phyloP scores from a whole-genome alignment of 768 basidiomycete genomes.

The Mrakia blollopis region DNA sequence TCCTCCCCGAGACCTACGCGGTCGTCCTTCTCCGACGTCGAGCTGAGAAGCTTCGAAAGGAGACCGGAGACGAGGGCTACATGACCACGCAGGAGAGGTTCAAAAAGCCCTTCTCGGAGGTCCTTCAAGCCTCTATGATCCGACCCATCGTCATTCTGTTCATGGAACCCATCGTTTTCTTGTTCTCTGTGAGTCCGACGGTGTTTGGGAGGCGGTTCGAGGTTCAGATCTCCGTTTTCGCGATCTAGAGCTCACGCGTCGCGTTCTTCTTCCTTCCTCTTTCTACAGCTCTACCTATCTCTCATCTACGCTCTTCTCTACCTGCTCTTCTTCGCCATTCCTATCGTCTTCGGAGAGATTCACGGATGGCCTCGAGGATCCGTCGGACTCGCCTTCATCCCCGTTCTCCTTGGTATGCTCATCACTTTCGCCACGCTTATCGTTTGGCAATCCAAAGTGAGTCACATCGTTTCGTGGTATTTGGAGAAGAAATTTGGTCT shows the following conservation, averaged over 20 bases:
- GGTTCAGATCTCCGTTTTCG: neutral
- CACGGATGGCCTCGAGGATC: constrained; percentile 16
- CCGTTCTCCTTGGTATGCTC: constrained; percentile 25
- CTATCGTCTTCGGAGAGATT: constrained; percentile 13
- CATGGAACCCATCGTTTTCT: constrained; percentile 41
- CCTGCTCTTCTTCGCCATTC: constrained; percentile 26
- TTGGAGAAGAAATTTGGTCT: too few species aligned
- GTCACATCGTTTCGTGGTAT: neutral
- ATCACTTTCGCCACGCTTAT: constrained; percentile 18
- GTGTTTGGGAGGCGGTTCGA: too few species aligned
- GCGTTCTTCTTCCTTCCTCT: neutral
- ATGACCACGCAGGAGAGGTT: constrained; percentile 38
- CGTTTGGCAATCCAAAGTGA: constrained; percentile 6
- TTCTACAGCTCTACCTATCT: neutral
- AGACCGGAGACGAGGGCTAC: constrained; percentile 34
- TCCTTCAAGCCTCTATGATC: constrained; percentile 37
- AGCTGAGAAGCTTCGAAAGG: constrained; percentile 32
- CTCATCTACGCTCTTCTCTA: constrained; percentile 23
- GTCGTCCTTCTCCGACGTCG: constrained; percentile 24
- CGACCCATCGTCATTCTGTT: constrained; percentile 40
- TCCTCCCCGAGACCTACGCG: constrained; percentile 26
- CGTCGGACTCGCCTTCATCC: constrained; percentile 26
- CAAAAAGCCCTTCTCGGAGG: constrained; percentile 37
- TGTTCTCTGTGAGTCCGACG: constrained; percentile 20
- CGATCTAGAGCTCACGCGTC: neutral